These are phyloP conservation scores for Naegleria gruberi DNA, from an alignment of 208 protist genomes.

Conservation along the genomic window DNA sequence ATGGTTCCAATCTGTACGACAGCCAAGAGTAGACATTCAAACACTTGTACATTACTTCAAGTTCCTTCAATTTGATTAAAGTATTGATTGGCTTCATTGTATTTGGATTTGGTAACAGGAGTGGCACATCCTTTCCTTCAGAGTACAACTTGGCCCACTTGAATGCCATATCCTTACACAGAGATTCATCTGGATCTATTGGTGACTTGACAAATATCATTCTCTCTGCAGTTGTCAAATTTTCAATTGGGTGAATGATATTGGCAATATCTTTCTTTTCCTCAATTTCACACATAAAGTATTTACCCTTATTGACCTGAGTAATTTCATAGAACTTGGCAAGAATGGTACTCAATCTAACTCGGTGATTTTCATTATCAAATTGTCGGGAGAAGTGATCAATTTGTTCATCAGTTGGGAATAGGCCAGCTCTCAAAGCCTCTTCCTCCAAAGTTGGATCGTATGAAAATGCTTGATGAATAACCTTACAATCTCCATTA, in stretches of 20 bases:
- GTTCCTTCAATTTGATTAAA: slow-evolving; percentile 18
- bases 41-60: slow-evolving; percentile 53
- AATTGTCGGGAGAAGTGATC: not conserved
- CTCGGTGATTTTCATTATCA: not conserved
- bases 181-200: not conserved
- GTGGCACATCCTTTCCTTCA: not conserved
- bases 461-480: not conserved
- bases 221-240: not conserved
- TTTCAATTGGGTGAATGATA: not conserved
- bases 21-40: slow-evolving; percentile 73
- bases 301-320: not conserved
- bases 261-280: not conserved
- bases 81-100: not conserved
- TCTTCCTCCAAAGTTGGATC: not conserved
- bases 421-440: not conserved
- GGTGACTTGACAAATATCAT: not conserved
- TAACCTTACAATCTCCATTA: not conserved
- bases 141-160: not conserved
- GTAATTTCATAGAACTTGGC: not conserved
- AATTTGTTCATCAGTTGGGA: slow-evolving; percentile 11
- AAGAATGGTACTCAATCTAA: not conserved
- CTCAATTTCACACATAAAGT: slow-evolving; percentile 23
- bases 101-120: not conserved
- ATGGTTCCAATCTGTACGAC: slow-evolving; percentile 66
- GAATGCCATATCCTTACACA: not conserved